Base-by-base conservation (phyloP, 257 asterid genomes). In the Anisodus acutangulus region DNA sequence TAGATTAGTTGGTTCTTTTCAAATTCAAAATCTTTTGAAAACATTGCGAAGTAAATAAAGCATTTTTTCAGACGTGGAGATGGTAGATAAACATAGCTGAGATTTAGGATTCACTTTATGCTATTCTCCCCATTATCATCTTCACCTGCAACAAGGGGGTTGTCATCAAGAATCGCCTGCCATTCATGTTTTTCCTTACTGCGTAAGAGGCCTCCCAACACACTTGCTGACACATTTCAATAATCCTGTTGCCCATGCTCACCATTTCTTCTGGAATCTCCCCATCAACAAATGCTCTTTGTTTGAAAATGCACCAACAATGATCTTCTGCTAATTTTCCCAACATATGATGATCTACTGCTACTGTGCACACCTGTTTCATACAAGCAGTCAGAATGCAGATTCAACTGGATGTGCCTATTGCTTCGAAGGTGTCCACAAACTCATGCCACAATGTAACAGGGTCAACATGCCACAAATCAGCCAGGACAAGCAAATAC, bases 351-450 rank as follows among this genome's bases (percentile, higher is more conserved):
- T 22, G 26, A 22, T 22, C 26, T 22, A 83, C 26, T 26, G 60
- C 16, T 80, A 84, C 58, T 8, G 82, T 31, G 6, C 59, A 67
- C n/a, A 69, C 70, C 26, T 82, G 87, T 22, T 55, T 35, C 31
- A 62, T 84, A 43, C 87, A 86, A 5, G 90, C 82, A n/a, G 86
- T 84, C 12, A 88, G 9, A 66, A 88, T 84, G 67, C 64, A 84
- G 17, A 9, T 63, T 63, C 17, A 16, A 22, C 43, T 13, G 13
- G 70, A 63, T 22, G 70, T 63, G 13, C 9, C 26, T 63, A 63
- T 26, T 63, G 41, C 70, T 4, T 35, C 11, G 70, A 57, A 60
- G 51, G 31, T 80, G 43, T 10, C 51, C 49, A 26, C 43, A n/a
- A 9, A 22, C 26, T 22, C 26, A 15, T 58, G 15, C 72, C 64